Evolutionary conservation across 352 stramenopile genomes (phyloP).

Genomic region (Blastocystis sp.): DNA sequence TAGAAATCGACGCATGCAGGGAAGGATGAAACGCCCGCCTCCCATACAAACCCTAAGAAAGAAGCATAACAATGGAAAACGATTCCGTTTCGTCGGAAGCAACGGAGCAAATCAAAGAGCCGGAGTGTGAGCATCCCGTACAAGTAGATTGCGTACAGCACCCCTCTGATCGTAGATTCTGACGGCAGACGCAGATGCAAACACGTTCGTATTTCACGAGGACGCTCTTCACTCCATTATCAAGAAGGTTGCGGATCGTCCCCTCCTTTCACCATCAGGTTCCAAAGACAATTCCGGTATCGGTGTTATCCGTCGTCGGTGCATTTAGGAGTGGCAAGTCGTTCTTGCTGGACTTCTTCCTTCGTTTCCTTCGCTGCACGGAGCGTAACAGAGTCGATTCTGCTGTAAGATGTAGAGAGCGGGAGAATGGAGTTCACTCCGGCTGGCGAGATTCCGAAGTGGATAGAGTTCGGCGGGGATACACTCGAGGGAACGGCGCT

Average conservation of each 20-base stretch:
- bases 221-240: slow-evolving; percentile 29
- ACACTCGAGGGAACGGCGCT: slow-evolving; percentile 74
- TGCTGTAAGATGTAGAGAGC: slow-evolving; percentile 77
- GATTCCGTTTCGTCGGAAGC: background rate
- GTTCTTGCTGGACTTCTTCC: slow-evolving; percentile 95
- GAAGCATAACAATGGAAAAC: background rate
- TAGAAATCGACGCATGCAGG: too few species aligned
- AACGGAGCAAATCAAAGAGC: background rate
- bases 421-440: slow-evolving; percentile 76
- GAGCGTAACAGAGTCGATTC: slow-evolving; percentile 73
- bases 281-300: slow-evolving; percentile 91
- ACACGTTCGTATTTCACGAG: slow-evolving; percentile 32
- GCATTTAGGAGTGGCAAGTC: slow-evolving; percentile 98
- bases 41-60: background rate
- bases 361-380: slow-evolving; percentile 90
- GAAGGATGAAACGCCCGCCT: background rate
- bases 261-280: background rate
- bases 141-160: background rate
- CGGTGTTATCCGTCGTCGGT: slow-evolving; percentile 95
- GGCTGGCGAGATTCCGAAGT: slow-evolving; percentile 29
- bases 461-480: slow-evolving; percentile 58
- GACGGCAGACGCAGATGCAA: slow-evolving; percentile 8
- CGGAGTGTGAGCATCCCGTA: background rate
- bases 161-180: background rate
- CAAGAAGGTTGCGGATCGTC: background rate